Conservation (phyloP, 805 yeast genomes). For the Wickerhamiella vanderwaltii region DNA sequence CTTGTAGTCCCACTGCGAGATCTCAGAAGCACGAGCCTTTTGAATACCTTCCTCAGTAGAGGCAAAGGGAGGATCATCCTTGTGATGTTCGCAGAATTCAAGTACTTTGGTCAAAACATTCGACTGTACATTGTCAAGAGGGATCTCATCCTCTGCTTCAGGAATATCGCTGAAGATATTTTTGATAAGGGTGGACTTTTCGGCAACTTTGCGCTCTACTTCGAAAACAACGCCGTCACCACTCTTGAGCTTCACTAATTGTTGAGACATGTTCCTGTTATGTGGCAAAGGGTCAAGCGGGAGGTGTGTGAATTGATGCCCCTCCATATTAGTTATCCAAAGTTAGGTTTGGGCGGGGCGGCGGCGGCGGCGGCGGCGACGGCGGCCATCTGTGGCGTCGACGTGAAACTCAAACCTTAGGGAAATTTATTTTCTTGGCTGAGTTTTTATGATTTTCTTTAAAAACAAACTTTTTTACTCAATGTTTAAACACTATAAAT, state of each 20-base stretch:
- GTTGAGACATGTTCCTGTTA: neutral
- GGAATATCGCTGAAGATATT: slow-evolving; percentile 69
- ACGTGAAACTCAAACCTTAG: too few species aligned
- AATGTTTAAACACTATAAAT: too few species aligned
- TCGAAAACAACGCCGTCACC: slow-evolving; percentile 21
- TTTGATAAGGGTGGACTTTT: slow-evolving; percentile 71
- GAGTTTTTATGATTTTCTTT: too few species aligned
- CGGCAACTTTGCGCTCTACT: slow-evolving; percentile 52
- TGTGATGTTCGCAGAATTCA: slow-evolving; percentile 94
- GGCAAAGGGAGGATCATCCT: slow-evolving; percentile 51
- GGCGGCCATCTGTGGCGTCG: too few species aligned
- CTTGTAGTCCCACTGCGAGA: slow-evolving; percentile 91
- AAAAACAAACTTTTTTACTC: too few species aligned
- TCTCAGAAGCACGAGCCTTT: slow-evolving; percentile 74
- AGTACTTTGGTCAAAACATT: slow-evolving; percentile 73
- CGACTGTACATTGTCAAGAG: slow-evolving; percentile 66
- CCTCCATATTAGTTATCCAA: too few species aligned
- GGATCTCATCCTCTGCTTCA: slow-evolving; percentile 59
- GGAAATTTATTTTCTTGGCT: too few species aligned
- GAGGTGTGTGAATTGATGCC: too few species aligned
- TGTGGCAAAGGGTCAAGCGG: neutral
- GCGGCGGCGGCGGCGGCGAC: too few species aligned
- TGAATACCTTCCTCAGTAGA: slow-evolving; percentile 45
- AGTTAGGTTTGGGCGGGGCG: too few species aligned
- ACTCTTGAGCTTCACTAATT: slow-evolving; percentile 9